Evolutionary conservation across 352 stramenopile genomes (phyloP), one percentile per base, ranked within the genome.

Genomic region (Phytophthora macrochlamydospora): DNA sequence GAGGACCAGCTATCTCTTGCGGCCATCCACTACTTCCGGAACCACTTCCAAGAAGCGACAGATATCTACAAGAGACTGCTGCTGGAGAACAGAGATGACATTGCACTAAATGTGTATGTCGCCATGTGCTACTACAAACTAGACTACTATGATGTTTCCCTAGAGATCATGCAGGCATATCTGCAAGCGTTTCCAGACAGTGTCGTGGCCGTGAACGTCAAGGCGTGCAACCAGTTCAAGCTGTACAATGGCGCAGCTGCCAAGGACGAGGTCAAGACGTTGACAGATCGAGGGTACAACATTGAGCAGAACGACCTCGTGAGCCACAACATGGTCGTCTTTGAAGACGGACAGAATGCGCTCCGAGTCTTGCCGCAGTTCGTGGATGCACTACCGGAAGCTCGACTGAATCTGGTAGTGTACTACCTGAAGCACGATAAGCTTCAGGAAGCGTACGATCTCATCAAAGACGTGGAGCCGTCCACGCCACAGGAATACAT

Each of bases 211-310:
- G 75, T 14, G 9, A 94, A 94, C 52, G 58, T 94, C 37, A 85
- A 85, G 74, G 97, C 97, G 4, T 98, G 96, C 77, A 99, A 98
- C 75, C 87, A 98, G 59, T 99, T 98, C 79, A 94, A 97, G 55
- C 83, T 99, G 8, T 99, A 98, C 77, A 98, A 99, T 70, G 96
- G 96, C 30, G 97, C 96, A 52, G 90, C 95, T 12, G 97, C 97
- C 37, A 95, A 98, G 65, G 88, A 97, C 55, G 95, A 98, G 69
- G 74, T 99, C 49, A 97, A 98, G 68, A 89, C 83, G 50, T 71
- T 98, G 33, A 90, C 81, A 0, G 93, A 98, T 52, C 82, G 89
- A 56, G 92, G 91, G n/a, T 93, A 90, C 64, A 93, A 91, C 65
- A 74, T 96, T 18, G 79, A 97, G 55, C 80, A 88, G 58, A 98